Percentiles rank a stretch among this genome's conserved stretches.
phyloP scores from a whole-genome alignment of 768 basidiomycete genomes.

The Boletus reticuloceps region DNA sequence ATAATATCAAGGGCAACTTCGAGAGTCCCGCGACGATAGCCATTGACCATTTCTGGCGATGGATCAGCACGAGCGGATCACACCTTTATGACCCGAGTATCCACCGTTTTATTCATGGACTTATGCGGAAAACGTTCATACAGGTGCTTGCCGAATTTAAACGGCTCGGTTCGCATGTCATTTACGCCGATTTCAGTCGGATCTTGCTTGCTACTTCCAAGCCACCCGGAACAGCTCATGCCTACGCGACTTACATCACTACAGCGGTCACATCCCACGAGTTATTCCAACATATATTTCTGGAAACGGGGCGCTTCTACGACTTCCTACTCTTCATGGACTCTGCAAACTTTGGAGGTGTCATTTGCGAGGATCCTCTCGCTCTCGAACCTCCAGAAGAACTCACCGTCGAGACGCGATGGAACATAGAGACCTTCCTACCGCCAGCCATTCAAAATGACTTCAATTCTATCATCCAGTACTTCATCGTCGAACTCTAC shows the following conservation, averaged over 20 bases:
- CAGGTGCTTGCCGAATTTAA: constrained; percentile 97
- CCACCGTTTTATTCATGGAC: constrained; percentile 88
- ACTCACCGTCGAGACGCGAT: constrained; percentile 76
- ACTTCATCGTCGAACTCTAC: constrained; percentile 85
- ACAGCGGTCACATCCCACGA: constrained; percentile 93
- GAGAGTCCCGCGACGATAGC: constrained; percentile 65
- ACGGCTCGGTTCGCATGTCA: constrained; percentile 86
- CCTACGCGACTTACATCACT: constrained; percentile 93
- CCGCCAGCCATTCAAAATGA: constrained; percentile 78
- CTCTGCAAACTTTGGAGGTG: constrained; percentile 84
- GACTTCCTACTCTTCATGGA: constrained; percentile 97
- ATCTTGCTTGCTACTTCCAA: constrained; percentile 93
- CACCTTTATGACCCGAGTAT: constrained; percentile 90
- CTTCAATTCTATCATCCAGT: constrained; percentile 70
- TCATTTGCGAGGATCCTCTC: constrained; percentile 79
- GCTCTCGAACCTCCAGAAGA: constrained; percentile 68
- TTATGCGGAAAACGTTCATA: constrained; percentile 98
- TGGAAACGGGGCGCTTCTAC: constrained; percentile 86
- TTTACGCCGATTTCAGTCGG: constrained; percentile 91
- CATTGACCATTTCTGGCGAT: constrained; percentile 96
- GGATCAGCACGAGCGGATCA: constrained; percentile 85
- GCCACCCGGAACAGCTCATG: constrained; percentile 91
- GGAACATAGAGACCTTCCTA: constrained; percentile 91
- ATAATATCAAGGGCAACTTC: constrained; percentile 70
- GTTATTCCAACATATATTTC: constrained; percentile 89